Percentiles rank a stretch among this genome's conserved stretches.
Evolutionary conservation across 2,329 filamentous ascomycete species (phyloP).

Genomic region (Hypoxylon sp.): DNA sequence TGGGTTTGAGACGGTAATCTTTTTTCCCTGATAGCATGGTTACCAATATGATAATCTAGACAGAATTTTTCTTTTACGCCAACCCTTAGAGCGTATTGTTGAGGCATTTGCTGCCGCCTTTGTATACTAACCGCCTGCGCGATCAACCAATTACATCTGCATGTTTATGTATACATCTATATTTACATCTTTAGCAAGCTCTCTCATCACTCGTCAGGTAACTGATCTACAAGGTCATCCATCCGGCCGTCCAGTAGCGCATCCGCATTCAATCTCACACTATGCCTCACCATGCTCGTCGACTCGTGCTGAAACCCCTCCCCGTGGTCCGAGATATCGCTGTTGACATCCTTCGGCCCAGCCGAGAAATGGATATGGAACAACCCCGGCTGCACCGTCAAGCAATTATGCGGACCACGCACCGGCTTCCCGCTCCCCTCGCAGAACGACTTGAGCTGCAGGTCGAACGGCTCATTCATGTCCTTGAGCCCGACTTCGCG

Average conservation of each 20-base stretch:
- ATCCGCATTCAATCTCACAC: constrained; percentile 60
- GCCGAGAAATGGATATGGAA: constrained; percentile 63
- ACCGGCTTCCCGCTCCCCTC: constrained; percentile 55
- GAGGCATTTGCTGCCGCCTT: background rate
- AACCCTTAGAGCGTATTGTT: background rate
- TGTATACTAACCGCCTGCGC: constrained; percentile 1
- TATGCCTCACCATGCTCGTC: constrained; percentile 59
- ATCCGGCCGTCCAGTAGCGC: constrained; percentile 56
- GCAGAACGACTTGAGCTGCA: constrained; percentile 64
- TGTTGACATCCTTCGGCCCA: constrained; percentile 55
- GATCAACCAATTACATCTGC: background rate
- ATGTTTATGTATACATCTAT: background rate
- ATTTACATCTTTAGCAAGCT: background rate
- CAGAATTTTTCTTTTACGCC: background rate
- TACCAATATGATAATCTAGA: constrained; percentile 6
- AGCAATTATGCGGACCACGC: constrained; percentile 56
- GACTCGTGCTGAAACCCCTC: constrained; percentile 52
- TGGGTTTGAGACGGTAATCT: constrained; percentile 7
- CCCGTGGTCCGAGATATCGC: constrained; percentile 58
- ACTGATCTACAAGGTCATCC: constrained; percentile 51
- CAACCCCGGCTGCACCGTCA: constrained; percentile 61
- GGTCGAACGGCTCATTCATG: constrained; percentile 60
- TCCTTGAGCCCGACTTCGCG: constrained; percentile 61
- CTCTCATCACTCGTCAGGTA: constrained; percentile 45
- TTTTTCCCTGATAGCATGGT: constrained; percentile 11